Base-by-base conservation (phyloP, 2,329 filamentous ascomycete genomes). In the Fonsecaea pugnacius region DNA sequence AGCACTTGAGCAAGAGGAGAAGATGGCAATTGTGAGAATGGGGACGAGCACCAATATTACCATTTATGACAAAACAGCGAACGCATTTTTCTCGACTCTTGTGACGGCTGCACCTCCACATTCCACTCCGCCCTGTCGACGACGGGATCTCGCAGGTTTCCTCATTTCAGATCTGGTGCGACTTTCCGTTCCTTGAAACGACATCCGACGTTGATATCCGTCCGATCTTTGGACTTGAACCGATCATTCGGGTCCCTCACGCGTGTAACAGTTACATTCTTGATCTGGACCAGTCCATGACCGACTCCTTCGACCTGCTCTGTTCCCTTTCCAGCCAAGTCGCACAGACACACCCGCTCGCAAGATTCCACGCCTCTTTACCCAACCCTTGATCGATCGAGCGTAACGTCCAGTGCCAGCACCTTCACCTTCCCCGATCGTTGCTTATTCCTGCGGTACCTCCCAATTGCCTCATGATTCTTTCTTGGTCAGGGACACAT, bases 291-390 rank as follows among this genome's bases (percentile, higher is more conserved):
- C 40, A 24, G 21, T 51, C 18, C 30, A 38, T n/a, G 32, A 14
- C 21, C 56, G 24, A 33, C 5, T 16, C 24, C 32, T 38, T 8
- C 32, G 2, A 30, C 14, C 43, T 21, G 32, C 33, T 36, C 14
- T 27, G 33, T 35, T 30, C 57, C 16, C 3, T 32, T 3, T 8
- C 43, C 18, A 14, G 36, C 46, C 16, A 14, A 38, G n/a, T 65
- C 63, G 63, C 66, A 72, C 54, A 70, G 43, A 63, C 69, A 69
- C 67, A 27, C 59, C 58, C n/a, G 58, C 63, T 38, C 53, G 67
- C n/a, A 65, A 18, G 43, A 66, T 56, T 35, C 69, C 62, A 18
- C 64, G 5, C 62, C 9, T 62, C 33, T 30, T 60, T 60, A 50
- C 60, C 67, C 54, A 50, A 61, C 38, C 64, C 14, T 63, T 52